phyloP scores from a whole-genome alignment of 192 early-diverging fungal species.

The Oehlia diaphana region DNA sequence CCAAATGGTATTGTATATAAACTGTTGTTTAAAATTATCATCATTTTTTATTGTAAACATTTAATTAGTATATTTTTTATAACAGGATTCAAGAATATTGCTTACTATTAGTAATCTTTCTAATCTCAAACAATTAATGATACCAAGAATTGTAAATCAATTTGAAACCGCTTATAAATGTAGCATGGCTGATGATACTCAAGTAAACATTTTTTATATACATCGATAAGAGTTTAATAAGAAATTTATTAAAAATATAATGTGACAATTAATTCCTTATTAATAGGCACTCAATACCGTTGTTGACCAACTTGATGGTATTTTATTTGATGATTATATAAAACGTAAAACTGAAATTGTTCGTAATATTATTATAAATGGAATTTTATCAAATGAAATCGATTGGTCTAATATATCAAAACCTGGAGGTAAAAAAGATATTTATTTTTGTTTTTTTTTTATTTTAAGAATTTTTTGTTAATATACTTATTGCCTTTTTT shows the following conservation, averaged over 20 bases:
- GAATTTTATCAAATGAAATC: conserved; percentile 84
- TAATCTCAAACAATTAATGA: conserved; percentile 66
- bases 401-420: conserved; percentile 79
- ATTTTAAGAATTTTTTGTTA: conserved; percentile 9
- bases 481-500: conserved; percentile 5
- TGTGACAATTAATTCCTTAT: neutral
- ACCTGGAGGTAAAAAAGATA: conserved; percentile 63
- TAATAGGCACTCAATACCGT: conserved; percentile 66
- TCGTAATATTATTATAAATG: conserved; percentile 69
- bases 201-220: conserved; percentile 41
- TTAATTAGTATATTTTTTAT: conserved; percentile 4
- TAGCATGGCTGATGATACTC: conserved; percentile 55
- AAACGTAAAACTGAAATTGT: conserved; percentile 71
- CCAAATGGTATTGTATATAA: conserved; percentile 33
- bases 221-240: no score
- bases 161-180: conserved; percentile 71
- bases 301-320: conserved; percentile 73
- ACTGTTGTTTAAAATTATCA: neutral
- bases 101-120: conserved; percentile 83
- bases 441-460: neutral
- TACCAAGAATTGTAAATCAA: conserved; percentile 74
- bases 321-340: conserved; percentile 87
- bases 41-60: conserved; percentile 17
- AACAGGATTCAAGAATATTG: conserved; percentile 68
- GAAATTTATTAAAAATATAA: no score